Evolutionary conservation across 148 eudicot species (phyloP).

Genomic region (Rheum nobile): DNA sequence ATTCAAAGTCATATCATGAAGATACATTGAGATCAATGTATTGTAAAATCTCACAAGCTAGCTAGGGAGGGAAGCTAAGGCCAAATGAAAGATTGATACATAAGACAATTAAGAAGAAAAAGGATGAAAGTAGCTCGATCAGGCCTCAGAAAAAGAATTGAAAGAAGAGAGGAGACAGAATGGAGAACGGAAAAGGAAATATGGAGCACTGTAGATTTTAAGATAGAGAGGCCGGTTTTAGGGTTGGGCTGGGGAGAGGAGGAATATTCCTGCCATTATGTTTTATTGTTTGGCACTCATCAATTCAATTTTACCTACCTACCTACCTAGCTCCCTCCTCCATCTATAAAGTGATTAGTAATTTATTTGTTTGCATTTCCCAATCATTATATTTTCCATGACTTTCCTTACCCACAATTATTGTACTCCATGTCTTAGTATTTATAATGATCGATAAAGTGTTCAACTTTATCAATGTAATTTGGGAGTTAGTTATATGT

Average conservation of each 20-base stretch:
- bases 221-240: not conserved
- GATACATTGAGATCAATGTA: no score
- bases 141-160: not conserved
- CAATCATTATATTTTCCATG: not conserved
- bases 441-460: not conserved
- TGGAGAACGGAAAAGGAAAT: not conserved
- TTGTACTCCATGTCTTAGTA: not conserved
- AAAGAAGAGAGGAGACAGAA: not conserved
- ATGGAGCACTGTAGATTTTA: no score
- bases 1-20: no score
- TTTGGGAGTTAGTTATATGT: not conserved
- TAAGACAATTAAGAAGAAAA: slow-evolving; percentile 1
- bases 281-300: not conserved
- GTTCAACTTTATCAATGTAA: not conserved
- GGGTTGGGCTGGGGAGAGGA: not conserved
- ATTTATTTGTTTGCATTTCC: not conserved
- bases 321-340: not conserved
- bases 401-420: not conserved
- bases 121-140: not conserved
- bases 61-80: no score
- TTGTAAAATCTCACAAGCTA: no score
- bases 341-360: not conserved
- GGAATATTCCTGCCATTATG: slow-evolving; percentile 3
- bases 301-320: not conserved
- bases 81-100: no score